Evolutionary conservation across 2,329 filamentous ascomycete species (phyloP).

Genomic region (Neophaeococcomyces aloes): DNA sequence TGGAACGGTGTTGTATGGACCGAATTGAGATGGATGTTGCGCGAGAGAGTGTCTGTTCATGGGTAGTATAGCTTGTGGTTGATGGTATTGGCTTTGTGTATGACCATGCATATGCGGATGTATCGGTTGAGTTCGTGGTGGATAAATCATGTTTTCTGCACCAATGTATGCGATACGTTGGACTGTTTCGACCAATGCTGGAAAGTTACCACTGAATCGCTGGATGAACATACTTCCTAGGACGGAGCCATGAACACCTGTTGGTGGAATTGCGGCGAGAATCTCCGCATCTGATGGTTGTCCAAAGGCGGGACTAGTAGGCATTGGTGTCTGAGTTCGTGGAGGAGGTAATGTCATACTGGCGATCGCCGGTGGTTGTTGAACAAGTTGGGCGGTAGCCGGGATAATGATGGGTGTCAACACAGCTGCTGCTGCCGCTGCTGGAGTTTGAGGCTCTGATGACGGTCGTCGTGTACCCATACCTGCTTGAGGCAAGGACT

Average conservation of each 20-base stretch:
- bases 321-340: background rate
- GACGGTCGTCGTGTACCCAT: background rate
- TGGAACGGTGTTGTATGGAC: background rate
- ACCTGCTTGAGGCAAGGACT: too few species aligned
- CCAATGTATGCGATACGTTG: background rate
- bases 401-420: too few species aligned
- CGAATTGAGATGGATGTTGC: too few species aligned
- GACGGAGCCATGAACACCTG: background rate
- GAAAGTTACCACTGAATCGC: background rate
- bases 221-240: background rate
- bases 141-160: background rate
- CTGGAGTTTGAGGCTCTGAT: background rate
- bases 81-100: too few species aligned
- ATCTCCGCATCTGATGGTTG: conserved; percentile 2
- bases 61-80: background rate
- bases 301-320: background rate
- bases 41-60: background rate
- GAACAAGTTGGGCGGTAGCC: too few species aligned
- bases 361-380: too few species aligned
- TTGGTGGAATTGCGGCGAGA: background rate
- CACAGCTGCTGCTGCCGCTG: background rate
- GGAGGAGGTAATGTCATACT: too few species aligned
- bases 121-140: too few species aligned
- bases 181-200: background rate
- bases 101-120: too few species aligned